These are phyloP conservation scores for Gamarada debralockiae DNA, from an alignment of 495 filamentous ascomycete genomes.

Conservation along the genomic window DNA sequence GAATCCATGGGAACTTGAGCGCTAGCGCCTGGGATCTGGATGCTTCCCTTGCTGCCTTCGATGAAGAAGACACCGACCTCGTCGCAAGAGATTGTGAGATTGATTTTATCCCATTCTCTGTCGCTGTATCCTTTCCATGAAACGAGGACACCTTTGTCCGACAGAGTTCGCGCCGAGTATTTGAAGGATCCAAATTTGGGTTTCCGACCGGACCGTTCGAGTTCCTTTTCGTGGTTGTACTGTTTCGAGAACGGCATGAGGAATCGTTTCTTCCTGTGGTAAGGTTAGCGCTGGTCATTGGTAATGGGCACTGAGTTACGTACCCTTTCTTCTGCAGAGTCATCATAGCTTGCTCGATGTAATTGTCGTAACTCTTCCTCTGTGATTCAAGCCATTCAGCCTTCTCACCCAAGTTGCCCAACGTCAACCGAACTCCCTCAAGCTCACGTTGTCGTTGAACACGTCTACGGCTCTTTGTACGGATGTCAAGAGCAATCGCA, in stretches of 20 bases:
- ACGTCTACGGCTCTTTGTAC: constrained; percentile 88
- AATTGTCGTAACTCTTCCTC: constrained; percentile 96
- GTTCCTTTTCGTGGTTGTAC: constrained; percentile 95
- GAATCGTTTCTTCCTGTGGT: constrained; percentile 74
- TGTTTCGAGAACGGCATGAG: constrained; percentile 97
- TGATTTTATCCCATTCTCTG: constrained; percentile 85
- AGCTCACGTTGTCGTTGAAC: constrained; percentile 88
- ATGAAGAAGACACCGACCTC: constrained; percentile 92
- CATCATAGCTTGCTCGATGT: constrained; percentile 97
- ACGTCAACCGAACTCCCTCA: constrained; percentile 81
- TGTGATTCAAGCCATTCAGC: constrained; percentile 90
- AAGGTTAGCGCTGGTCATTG: constrained; percentile 2
- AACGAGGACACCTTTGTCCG: constrained; percentile 91
- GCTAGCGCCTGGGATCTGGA: constrained; percentile 93
- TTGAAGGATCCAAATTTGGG: constrained; percentile 98
- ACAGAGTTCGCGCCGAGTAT: constrained; percentile 83
- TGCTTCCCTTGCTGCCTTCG: constrained; percentile 86
- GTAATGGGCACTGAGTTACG: constrained; percentile 17
- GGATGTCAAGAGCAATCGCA: constrained; percentile 93
- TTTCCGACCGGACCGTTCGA: constrained; percentile 83
- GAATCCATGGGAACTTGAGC: constrained; percentile 90
- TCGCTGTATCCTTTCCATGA: constrained; percentile 78
- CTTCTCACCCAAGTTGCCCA: constrained; percentile 83
- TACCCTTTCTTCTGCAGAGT: constrained; percentile 96
- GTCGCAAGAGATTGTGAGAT: constrained; percentile 90